Evolutionary conservation across 129 eudicot species (phyloP), one percentile per base, ranked within the genome.

Genomic region (Tagetes patula): DNA sequence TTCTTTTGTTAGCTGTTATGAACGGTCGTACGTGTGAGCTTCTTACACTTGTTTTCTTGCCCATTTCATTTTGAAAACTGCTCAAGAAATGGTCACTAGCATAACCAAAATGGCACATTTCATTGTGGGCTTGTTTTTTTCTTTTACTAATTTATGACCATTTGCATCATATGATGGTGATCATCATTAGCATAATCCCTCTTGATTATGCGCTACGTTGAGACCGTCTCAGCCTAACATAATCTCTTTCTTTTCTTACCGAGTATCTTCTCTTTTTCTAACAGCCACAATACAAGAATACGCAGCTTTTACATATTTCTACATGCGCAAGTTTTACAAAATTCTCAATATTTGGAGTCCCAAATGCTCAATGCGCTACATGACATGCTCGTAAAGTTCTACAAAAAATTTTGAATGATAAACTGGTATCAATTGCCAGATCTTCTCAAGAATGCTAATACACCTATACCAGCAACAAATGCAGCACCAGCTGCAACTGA

Each of bases 91-190:
- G 96, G 63, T 85, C 89, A 2, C 27, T 20, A 20, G 27, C 27
- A 92, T 89, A 34, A 92, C 78, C 70, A 89, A 80, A 70, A 92
- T 20, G 87, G 2, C 84, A 87, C 83, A 77, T 92, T 92, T 96
- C 98, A 89, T 50, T 89, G 98, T 12, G 96, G 98, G 67, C 98
- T 85, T 43, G 85, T 81, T 67, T 95, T 95, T 87, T 84, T 89
- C 96, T 75, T 92, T 92, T 65, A 92, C 96, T 71, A 92, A 63
- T 20, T 73, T 89, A 82, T 89, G 98, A 46, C 98, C 96, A 69
- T 89, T 82, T 30, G 98, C 96, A 80, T 92, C 98, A 73, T 92
- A 96, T 36, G 98, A 92, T 36, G 98, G 98, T 89, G 98, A 71
- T 92, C 98, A 75, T 92, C 96, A 77, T 89, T 92, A 33, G 95